phyloP scores from a whole-genome alignment of 2,329 filamentous ascomycete genomes.

The Colletotrichum sp. region DNA sequence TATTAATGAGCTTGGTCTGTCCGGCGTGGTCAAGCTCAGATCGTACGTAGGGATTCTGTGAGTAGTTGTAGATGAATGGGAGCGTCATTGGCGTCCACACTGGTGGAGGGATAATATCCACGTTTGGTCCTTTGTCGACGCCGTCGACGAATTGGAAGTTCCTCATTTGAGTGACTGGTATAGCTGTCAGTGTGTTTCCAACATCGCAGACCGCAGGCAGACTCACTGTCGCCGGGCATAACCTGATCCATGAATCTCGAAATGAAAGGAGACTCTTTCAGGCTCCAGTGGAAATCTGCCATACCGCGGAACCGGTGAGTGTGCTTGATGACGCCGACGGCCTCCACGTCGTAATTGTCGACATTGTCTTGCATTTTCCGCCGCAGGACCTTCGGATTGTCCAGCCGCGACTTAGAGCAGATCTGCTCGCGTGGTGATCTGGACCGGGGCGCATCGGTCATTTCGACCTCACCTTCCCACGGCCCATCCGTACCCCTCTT shows the following conservation, averaged over 20 bases:
- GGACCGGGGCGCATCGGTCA: constrained; percentile 26
- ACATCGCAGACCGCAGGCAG: neutral
- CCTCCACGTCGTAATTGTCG: constrained; percentile 69
- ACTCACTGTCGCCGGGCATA: constrained; percentile 71
- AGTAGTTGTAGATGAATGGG: constrained; percentile 81
- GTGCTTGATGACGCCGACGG: constrained; percentile 75
- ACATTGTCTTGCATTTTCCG: constrained; percentile 74
- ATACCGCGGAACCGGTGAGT: constrained; percentile 87
- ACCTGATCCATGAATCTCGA: constrained; percentile 73
- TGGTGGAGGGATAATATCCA: constrained; percentile 80
- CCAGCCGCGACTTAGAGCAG: constrained; percentile 50
- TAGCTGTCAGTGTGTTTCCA: constrained; percentile 41
- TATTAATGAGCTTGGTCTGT: constrained; percentile 59
- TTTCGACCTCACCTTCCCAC: constrained; percentile 54
- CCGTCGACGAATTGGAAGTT: constrained; percentile 68
- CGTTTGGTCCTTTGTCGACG: constrained; percentile 59
- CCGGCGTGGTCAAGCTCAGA: constrained; percentile 63
- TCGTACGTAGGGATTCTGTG: constrained; percentile 82
- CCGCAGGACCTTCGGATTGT: constrained; percentile 61
- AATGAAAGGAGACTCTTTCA: constrained; percentile 71
- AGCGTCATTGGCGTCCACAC: constrained; percentile 76
- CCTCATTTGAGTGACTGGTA: constrained; percentile 44
- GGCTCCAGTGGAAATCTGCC: constrained; percentile 86
- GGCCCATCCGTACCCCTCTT: constrained; percentile 78
- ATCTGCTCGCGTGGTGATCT: constrained; percentile 29